Conservation (phyloP, 1,284 basidiomycete species). For the Grifola frondosa region DNA sequence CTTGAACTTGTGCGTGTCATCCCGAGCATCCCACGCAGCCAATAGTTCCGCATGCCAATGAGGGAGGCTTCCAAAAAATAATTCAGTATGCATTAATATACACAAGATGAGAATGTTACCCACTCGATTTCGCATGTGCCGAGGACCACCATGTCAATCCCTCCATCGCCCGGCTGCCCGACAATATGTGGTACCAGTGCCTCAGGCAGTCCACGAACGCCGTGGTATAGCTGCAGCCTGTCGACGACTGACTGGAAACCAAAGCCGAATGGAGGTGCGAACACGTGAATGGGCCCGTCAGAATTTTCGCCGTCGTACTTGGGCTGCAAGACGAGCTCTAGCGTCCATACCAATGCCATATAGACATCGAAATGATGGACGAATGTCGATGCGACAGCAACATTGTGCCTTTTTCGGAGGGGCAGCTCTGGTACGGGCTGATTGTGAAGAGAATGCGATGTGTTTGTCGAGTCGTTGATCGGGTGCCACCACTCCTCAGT, state of each 20-base stretch:
- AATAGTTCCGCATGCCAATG: slow-evolving; percentile 31
- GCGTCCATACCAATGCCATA: slow-evolving; percentile 34
- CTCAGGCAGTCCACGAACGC: slow-evolving; percentile 20
- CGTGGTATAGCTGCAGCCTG: slow-evolving; percentile 30
- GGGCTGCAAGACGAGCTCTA: slow-evolving; percentile 27
- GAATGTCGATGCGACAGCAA: slow-evolving; percentile 34
- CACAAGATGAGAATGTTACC: slow-evolving; percentile 9
- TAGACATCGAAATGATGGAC: slow-evolving; percentile 37
- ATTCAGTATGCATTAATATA: too few species aligned
- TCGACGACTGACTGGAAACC: slow-evolving; percentile 33
- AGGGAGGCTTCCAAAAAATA: slow-evolving; percentile 20
- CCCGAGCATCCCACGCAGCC: slow-evolving; percentile 35
- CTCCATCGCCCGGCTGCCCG: slow-evolving; percentile 16
- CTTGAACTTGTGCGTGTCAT: slow-evolving; percentile 36
- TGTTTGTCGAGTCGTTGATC: neutral
- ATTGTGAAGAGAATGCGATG: neutral
- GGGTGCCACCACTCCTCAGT: too few species aligned
- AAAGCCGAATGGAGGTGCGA: slow-evolving; percentile 29
- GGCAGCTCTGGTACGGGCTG: neutral
- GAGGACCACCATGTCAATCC: slow-evolving; percentile 35
- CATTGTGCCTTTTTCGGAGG: slow-evolving; percentile 14
- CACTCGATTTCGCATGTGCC: slow-evolving; percentile 40
- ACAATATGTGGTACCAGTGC: slow-evolving; percentile 27
- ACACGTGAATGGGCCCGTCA: slow-evolving; percentile 27
- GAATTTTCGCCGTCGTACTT: slow-evolving; percentile 9